phyloP scores from a whole-genome alignment of 2,329 filamentous ascomycete genomes.

The Aureobasidium leucospermi region DNA sequence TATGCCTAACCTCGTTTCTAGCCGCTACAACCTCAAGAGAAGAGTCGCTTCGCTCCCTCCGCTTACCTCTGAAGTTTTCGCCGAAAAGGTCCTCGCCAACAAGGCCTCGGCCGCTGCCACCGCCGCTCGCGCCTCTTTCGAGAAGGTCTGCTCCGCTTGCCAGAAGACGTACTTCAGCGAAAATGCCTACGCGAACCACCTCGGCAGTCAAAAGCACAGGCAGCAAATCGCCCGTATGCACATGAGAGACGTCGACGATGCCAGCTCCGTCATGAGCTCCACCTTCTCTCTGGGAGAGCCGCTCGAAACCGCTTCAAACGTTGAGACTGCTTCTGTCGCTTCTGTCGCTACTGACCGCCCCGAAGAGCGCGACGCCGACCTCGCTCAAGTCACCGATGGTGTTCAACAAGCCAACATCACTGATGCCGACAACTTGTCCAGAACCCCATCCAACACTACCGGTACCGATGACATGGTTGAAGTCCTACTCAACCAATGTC shows the following conservation, averaged over 20 bases:
- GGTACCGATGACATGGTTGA: conserved; percentile 28
- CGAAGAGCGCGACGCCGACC: conserved; percentile 56
- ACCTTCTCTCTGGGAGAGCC: conserved; percentile 87
- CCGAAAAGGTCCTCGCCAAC: conserved; percentile 89
- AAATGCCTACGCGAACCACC: conserved; percentile 89
- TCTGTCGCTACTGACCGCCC: conserved; percentile 43
- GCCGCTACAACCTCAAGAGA: conserved; percentile 93
- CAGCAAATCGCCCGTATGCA: conserved; percentile 51
- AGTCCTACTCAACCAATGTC: conserved; percentile 50
- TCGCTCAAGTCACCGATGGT: conserved; percentile 68
- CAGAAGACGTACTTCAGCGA: conserved; percentile 93
- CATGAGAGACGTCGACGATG: conserved; percentile 53
- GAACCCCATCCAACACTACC: conserved; percentile 20
- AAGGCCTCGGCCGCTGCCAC: conserved; percentile 78
- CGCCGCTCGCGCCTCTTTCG: conserved; percentile 80
- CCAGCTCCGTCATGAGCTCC: conserved; percentile 73
- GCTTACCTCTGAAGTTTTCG: conserved; percentile 85
- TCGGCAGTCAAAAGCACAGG: conserved; percentile 86
- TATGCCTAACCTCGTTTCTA: conserved; percentile 28
- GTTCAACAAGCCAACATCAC: conserved; percentile 59
- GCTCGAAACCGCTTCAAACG: conserved; percentile 42
- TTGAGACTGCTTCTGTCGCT: conserved; percentile 5
- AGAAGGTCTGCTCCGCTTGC: conserved; percentile 74
- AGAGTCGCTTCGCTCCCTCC: conserved; percentile 84
- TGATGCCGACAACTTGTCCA: conserved; percentile 31